phyloP scores from a whole-genome alignment of 345 rosid genomes.

The Rubroshorea leprosula region DNA sequence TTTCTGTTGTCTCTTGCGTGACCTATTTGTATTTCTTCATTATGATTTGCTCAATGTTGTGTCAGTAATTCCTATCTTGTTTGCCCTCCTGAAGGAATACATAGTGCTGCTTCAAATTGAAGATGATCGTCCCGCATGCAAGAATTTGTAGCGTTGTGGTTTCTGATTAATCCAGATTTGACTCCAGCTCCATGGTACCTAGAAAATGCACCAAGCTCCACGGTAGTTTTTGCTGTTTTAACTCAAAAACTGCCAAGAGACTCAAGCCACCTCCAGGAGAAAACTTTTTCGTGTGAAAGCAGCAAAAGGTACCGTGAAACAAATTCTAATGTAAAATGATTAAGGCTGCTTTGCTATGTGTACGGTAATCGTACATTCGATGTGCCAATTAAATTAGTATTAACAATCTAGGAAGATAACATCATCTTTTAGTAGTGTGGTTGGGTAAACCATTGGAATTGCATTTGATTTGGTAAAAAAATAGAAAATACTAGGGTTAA shows the following conservation, averaged over 20 bases:
- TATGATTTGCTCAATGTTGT: neutral
- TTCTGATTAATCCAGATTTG: neutral
- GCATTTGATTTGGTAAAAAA: too few species aligned
- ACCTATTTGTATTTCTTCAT: neutral
- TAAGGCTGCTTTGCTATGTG: too few species aligned
- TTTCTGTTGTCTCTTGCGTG: slow-evolving; percentile 24
- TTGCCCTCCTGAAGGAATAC: neutral
- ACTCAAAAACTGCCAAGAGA: neutral
- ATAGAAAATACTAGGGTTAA: too few species aligned
- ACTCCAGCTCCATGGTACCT: neutral
- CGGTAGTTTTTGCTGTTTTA: neutral
- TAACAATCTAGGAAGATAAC: too few species aligned
- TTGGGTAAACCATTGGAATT: too few species aligned
- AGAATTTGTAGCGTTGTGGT: neutral
- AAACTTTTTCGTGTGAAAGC: neutral
- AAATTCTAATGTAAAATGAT: too few species aligned
- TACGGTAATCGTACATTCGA: too few species aligned
- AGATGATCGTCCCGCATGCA: neutral
- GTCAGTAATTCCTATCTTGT: neutral
- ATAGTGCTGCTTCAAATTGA: neutral
- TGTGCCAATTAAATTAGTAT: too few species aligned
- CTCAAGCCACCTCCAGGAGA: too few species aligned
- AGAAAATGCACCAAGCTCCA: neutral
- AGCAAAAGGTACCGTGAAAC: too few species aligned
- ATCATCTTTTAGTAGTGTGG: too few species aligned